phyloP scores from a whole-genome alignment of 192 early-diverging fungal genomes.

The Podila minutissima region DNA sequence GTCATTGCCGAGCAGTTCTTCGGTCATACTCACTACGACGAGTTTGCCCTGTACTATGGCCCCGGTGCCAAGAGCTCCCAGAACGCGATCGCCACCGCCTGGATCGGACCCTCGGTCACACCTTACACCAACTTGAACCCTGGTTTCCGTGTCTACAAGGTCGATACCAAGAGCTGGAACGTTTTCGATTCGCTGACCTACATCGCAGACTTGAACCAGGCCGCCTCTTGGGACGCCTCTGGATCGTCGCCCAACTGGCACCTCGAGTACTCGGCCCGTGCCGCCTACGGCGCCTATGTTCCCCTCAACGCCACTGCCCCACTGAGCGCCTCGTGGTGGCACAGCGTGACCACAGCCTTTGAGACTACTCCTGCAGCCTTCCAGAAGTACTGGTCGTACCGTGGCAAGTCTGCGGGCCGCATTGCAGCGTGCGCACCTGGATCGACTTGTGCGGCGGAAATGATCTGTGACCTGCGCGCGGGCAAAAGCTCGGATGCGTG shows the following conservation, averaged over 20 bases:
- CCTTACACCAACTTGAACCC: constrained; percentile 61
- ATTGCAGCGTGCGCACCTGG: constrained; percentile 14
- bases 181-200: constrained; percentile 63
- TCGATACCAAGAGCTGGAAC: constrained; percentile 59
- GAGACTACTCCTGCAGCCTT: constrained; percentile 45
- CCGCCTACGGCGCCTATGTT: constrained; percentile 39
- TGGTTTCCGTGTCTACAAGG: constrained; percentile 63
- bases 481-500: constrained; percentile 34
- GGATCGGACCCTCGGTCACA: constrained; percentile 61
- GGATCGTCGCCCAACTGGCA: constrained; percentile 56
- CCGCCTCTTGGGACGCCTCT: constrained; percentile 42
- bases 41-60: constrained; percentile 60
- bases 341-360: constrained; percentile 57
- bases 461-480: constrained; percentile 34
- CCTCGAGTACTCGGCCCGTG: constrained; percentile 59
- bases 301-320: constrained; percentile 24
- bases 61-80: constrained; percentile 21
- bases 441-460: constrained; percentile 13
- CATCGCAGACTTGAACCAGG: constrained; percentile 55
- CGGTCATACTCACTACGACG: constrained; percentile 64
- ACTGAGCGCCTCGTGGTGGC: constrained; percentile 58
- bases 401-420: constrained; percentile 40
- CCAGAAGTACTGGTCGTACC: constrained; percentile 51
- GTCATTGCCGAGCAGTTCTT: constrained; percentile 66
- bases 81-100: constrained; percentile 55